Evolutionary conservation across 2,329 filamentous ascomycete genomes (phyloP), one percentile per base, ranked within the genome.

Genomic region (Waltergamsia citrina): DNA sequence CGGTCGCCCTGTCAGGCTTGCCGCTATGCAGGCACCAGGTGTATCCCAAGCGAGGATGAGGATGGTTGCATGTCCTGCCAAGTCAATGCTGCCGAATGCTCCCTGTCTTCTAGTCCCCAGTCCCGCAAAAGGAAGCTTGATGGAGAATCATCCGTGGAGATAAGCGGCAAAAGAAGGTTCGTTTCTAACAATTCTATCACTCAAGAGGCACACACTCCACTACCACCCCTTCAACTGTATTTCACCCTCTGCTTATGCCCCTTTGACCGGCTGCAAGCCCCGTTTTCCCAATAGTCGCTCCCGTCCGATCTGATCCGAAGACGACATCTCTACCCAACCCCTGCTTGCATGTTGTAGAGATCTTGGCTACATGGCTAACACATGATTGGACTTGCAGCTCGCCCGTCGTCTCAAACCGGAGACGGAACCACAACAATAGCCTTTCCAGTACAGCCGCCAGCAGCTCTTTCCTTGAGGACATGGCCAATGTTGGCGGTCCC

Each of bases 71-170:
- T 85, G 41, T 69, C 85, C 42, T 93, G 85, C 59, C 80, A 85
- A 52, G 78, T 80, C 53, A 79, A 81, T 57, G 81, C 79, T 48
- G 74, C 84, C 51, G 79, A 85, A 45, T 92, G 85, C 59, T 88
- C 85, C 28, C 78, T 88, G 53, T 69, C 79, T 5, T 77, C 81
- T 44, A 85, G 81, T 54, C 84, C 84, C 17, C 77, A 79, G 50
- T 78, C 81, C 37, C 74, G 85, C 47, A 92, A 92, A 65, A 73
- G 85, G 53, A 90, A 88, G 64, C 62, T 85, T 42, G 75, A 80
- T 57, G 70, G 74, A 49, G 72, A 78, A 47, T 62, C 67, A 39
- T 62, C 67, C 51, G 72, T 77, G 43, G 74, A 80, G 42, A 69
- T 63, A 42, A 61, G 64, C 44, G 71, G 70, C 50, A 84, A 83